phyloP scores from a whole-genome alignment of 2,329 filamentous ascomycete genomes.

The Colletotrichum orbiculare region DNA sequence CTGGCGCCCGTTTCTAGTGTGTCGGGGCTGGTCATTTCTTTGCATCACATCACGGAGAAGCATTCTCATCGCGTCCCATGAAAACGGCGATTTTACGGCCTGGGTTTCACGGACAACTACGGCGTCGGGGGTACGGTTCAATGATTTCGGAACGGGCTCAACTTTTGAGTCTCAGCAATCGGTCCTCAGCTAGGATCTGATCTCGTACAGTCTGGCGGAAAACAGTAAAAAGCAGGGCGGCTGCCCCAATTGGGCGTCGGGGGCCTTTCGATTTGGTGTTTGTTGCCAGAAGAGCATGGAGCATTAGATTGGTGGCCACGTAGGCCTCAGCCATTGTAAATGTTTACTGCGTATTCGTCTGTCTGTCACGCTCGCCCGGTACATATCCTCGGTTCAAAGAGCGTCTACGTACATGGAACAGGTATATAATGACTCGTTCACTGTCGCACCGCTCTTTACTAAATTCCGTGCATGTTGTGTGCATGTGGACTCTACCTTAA shows the following conservation, averaged over 20 bases:
- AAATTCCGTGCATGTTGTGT: no score
- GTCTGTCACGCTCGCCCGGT: no score
- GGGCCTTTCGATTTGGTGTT: slow-evolving; percentile 19
- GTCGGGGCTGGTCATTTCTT: not conserved
- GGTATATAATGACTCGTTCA: no score
- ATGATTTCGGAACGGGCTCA: slow-evolving; percentile 24
- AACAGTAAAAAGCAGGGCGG: slow-evolving; percentile 14
- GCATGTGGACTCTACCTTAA: no score
- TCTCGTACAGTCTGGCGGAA: slow-evolving; percentile 1
- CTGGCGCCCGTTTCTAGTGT: slow-evolving; percentile 17
- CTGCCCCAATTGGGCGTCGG: slow-evolving; percentile 7
- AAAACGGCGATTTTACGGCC: slow-evolving; percentile 27
- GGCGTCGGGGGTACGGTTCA: slow-evolving; percentile 30
- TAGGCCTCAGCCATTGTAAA: no score
- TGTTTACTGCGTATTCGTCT: no score
- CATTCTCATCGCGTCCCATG: slow-evolving; percentile 21
- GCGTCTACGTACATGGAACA: no score
- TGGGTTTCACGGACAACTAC: slow-evolving; percentile 19
- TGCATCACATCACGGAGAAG: slow-evolving; percentile 2
- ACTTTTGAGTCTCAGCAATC: slow-evolving; percentile 22
- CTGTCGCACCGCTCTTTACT: no score
- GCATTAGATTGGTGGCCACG: slow-evolving; percentile 37
- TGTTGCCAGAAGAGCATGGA: slow-evolving; percentile 11
- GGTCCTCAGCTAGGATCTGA: not conserved
- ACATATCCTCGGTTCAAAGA: no score